phyloP scores from a whole-genome alignment of 768 basidiomycete species.

The Collybia nuda region DNA sequence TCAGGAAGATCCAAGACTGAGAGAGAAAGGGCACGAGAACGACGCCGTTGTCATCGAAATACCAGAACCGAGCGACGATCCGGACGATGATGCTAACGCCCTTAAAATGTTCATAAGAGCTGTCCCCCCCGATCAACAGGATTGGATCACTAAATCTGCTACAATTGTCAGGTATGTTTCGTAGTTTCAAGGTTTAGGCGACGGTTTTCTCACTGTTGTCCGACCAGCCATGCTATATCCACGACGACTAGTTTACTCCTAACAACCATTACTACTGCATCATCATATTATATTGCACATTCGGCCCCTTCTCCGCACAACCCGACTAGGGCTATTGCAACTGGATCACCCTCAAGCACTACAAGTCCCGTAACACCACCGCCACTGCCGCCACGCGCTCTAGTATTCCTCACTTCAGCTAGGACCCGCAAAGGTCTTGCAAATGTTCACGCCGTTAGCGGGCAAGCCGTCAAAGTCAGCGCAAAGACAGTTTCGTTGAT shows the following conservation, averaged over 20 bases:
- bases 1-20: conserved; percentile 57
- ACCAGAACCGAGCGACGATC: conserved; percentile 41
- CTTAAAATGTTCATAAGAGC: conserved; percentile 57
- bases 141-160: conserved; percentile 67
- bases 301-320: conserved; percentile 51
- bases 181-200: not conserved
- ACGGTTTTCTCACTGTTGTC: not conserved
- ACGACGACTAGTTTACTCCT: conserved; percentile 62
- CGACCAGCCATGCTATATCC: conserved; percentile 62
- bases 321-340: conserved; percentile 10
- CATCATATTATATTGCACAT: conserved; percentile 60
- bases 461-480: conserved; percentile 67
- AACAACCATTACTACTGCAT: conserved; percentile 59
- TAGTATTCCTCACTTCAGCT: conserved; percentile 62
- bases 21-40: conserved; percentile 47
- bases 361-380: conserved; percentile 10
- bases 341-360: not conserved
- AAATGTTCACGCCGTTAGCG: conserved; percentile 62
- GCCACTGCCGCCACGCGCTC: conserved; percentile 39
- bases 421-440: conserved; percentile 56
- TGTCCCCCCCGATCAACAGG: conserved; percentile 65
- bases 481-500: conserved; percentile 59
- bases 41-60: conserved; percentile 77
- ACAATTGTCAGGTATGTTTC: conserved; percentile 57
- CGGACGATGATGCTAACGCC: conserved; percentile 37